Evolutionary conservation across 345 rosid genomes (phyloP).

Genomic region (Excoecaria agallocha): DNA sequence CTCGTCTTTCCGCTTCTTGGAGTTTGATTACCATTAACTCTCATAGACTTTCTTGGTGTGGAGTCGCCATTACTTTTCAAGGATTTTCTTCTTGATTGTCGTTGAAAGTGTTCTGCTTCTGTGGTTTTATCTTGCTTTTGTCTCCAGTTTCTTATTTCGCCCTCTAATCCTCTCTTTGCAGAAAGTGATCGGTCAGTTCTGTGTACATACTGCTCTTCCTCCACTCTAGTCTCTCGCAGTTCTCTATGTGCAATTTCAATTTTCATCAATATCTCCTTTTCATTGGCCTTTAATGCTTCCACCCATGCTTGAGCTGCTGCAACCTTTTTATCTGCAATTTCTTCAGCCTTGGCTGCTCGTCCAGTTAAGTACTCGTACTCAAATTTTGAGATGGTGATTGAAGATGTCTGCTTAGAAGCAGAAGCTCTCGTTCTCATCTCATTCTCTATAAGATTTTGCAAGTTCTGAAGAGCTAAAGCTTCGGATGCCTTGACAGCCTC

Average conservation of each 20-base stretch:
- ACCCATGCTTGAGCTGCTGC: conserved; percentile 95
- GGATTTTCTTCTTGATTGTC: conserved; percentile 34
- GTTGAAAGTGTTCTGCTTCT: conserved; percentile 24
- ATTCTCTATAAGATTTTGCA: conserved; percentile 44
- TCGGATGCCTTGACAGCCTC: conserved; percentile 57
- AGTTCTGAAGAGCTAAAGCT: conserved; percentile 53
- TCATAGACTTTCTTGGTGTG: conserved; percentile 35
- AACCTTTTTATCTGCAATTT: conserved; percentile 80
- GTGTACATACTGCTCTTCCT: conserved; percentile 49
- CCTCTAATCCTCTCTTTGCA: conserved; percentile 47
- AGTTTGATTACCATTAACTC: conserved; percentile 34
- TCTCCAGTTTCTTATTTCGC: conserved; percentile 46
- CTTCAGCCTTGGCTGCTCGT: conserved; percentile 58
- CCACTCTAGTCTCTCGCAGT: conserved; percentile 43
- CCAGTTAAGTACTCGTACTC: conserved; percentile 79
- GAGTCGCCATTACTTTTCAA: conserved; percentile 30
- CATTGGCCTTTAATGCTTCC: conserved; percentile 72
- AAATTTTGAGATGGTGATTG: conserved; percentile 63
- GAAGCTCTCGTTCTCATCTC: conserved; percentile 48
- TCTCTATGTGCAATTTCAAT: conserved; percentile 49
- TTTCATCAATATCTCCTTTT: conserved; percentile 62
- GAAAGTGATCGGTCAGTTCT: conserved; percentile 51
- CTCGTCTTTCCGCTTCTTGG: conserved; percentile 39
- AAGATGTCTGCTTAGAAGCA: conserved; percentile 35
- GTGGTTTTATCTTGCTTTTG: conserved; percentile 20